phyloP scores from a whole-genome alignment of 495 filamentous ascomycete species.

The Neurospora discreta region DNA sequence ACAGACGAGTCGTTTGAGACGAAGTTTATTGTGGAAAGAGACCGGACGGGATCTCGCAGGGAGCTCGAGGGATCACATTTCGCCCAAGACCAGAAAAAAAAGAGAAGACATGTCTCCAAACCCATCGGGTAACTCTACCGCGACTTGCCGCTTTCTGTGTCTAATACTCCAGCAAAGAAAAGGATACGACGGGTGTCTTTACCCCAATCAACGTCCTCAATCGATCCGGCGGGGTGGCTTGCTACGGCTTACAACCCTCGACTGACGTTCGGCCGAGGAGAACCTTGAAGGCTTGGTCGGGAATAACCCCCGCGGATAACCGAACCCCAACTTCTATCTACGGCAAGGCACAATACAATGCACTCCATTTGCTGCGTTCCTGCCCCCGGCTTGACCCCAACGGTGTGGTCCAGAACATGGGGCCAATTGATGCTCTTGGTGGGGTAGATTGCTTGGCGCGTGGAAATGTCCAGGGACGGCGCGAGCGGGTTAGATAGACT shows the following conservation, averaged over 20 bases:
- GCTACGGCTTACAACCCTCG: conserved; percentile 17
- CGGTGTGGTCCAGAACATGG: neutral
- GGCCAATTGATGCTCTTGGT: neutral
- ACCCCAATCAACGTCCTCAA: neutral
- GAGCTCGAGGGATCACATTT: neutral
- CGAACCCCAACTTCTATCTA: conserved; percentile 7
- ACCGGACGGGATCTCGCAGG: neutral
- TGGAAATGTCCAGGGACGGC: conserved; percentile 18
- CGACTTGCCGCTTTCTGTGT: neutral
- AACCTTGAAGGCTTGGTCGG: conserved; percentile 2
- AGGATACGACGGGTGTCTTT: neutral
- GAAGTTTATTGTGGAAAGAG: neutral
- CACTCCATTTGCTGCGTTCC: neutral
- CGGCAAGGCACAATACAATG: conserved; percentile 2
- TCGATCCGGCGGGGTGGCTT: conserved; percentile 13
- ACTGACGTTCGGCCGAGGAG: conserved; percentile 21
- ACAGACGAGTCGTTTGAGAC: neutral
- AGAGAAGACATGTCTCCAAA: neutral
- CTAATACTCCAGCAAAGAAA: neutral
- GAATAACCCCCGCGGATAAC: conserved; percentile 21
- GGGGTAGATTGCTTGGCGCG: conserved; percentile 2
- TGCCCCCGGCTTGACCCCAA: neutral
- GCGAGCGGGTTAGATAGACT: neutral
- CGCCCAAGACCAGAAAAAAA: neutral
- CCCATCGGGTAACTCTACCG: neutral